Percentiles rank a stretch among this genome's conserved stretches.
These are phyloP conservation scores for Tylopilus sp. DNA, from an alignment of 1,284 basidiomycete genomes.

Conservation along the genomic window DNA sequence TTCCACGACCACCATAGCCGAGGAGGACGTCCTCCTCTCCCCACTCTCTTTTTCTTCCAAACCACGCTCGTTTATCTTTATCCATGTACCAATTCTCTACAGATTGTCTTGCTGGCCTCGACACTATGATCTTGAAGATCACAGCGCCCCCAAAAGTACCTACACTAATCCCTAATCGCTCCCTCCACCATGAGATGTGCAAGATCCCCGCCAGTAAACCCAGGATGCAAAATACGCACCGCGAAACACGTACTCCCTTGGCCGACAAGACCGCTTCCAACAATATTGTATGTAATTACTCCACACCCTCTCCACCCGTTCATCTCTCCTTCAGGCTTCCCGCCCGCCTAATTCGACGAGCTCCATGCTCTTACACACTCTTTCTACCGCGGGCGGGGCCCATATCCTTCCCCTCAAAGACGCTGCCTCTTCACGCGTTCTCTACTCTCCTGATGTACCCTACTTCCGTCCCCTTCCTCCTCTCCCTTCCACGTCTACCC, in stretches of 20 bases:
- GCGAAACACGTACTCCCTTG: constrained; percentile 25
- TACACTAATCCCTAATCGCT: constrained; percentile 25
- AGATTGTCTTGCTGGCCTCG: constrained; percentile 42
- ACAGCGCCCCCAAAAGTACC: constrained; percentile 28
- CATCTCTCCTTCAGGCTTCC: constrained; percentile 18
- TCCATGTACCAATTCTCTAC: constrained; percentile 35
- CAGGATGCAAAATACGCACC: constrained; percentile 19
- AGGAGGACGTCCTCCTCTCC: constrained; percentile 1
- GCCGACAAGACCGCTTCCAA: constrained; percentile 27
- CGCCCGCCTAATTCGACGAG: constrained; percentile 14
- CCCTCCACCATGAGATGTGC: constrained; percentile 17
- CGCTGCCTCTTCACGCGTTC: constrained; percentile 3
- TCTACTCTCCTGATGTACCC: constrained; percentile 16
- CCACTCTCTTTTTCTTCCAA: background rate
- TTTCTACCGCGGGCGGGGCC: constrained; percentile 18
- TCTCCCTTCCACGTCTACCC: constrained; percentile 36
- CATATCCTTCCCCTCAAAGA: constrained; percentile 3
- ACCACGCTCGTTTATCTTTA: constrained; percentile 16
- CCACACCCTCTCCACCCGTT: constrained; percentile 6
- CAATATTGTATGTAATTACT: constrained; percentile 33
- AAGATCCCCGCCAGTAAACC: constrained; percentile 19
- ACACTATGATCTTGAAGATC: constrained; percentile 38
- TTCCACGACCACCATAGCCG: constrained; percentile 11
- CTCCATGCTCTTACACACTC: constrained; percentile 17
- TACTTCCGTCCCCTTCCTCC: constrained; percentile 33